Evolutionary conservation across 331 rosid species (phyloP), one percentile per base, ranked within the genome.

Genomic region (Pyrus hybrid): DNA sequence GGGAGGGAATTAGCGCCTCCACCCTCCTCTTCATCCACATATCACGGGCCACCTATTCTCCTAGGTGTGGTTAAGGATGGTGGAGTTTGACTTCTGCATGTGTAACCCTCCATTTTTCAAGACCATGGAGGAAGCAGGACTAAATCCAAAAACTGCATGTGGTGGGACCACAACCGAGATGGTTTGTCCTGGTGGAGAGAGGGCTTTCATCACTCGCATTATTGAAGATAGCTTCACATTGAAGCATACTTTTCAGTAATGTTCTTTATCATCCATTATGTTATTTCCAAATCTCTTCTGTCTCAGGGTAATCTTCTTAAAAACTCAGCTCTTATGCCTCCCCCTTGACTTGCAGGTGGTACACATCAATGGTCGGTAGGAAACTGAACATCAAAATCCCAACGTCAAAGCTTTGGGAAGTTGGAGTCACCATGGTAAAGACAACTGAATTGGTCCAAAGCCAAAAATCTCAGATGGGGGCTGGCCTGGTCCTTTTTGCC

Each of bases 381-480:
- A 93, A 93, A 75, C 76, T 83, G 32, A 90, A 79, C 71, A 80
- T 90, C 65, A 93, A 84, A 64, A 23, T 66, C 71, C 91, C 87
- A 12, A 68, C 53, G 30, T 83, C 91, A 47, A 93, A 87, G 80
- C 95, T 93, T 57, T 79, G 95, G 89, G 85, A 82, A 73, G 91
- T 83, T 74, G 98, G 98, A 76, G 96, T 84, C 67, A 78, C 90
- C 8, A 33, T 87, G 29, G 95, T 93, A 53, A 93, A 87, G 87
- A 90, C 96, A 63, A 90, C 93, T 45, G 98, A 93, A 75, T 91
- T 93, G 82, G 95, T 86, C 76, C 98, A 93, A 80, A 91, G 96
- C 43, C 84, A 86, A 72, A 93, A 91, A 67, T 79, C 79, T 65
- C 91, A n/a, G 95, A 14, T 91, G 98, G 96, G 95, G 96, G 63